Conservation (phyloP, 345 rosid genomes). For the Brassica cretica region DNA sequence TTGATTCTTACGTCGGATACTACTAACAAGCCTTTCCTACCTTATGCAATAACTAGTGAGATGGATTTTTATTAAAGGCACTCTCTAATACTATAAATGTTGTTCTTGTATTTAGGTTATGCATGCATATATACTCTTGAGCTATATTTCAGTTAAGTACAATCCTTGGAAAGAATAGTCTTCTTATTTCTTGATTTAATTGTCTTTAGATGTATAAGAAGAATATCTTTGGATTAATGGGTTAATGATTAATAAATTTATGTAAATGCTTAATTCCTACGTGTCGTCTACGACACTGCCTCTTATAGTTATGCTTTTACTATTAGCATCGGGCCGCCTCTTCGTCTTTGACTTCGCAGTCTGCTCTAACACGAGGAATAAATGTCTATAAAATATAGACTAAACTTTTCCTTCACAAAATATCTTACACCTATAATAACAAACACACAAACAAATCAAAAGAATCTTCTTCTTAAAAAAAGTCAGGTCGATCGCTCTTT, state of each 20-base stretch:
- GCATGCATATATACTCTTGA: background rate
- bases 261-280: conserved; percentile 23
- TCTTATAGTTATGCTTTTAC: background rate
- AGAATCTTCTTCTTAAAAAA: background rate
- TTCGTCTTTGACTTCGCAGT: conserved; percentile 36
- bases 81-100: background rate
- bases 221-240: background rate
- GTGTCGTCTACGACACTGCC: conserved; percentile 41
- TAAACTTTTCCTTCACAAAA: conserved; percentile 11
- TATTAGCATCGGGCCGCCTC: conserved; percentile 42
- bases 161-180: background rate
- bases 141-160: background rate
- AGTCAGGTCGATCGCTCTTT: conserved; percentile 9
- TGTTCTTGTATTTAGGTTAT: background rate
- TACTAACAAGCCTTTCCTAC: background rate
- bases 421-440: conserved; percentile 1
- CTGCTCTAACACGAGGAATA: conserved; percentile 11
- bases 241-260: background rate
- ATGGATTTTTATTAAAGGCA: background rate
- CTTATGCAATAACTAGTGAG: background rate
- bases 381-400: conserved; percentile 35
- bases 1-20: conserved; percentile 22
- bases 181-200: background rate
- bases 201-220: background rate
- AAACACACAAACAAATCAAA: background rate